Base-by-base conservation (phyloP, 306 rosid genomes). In the Begonia fuchsioides region DNA sequence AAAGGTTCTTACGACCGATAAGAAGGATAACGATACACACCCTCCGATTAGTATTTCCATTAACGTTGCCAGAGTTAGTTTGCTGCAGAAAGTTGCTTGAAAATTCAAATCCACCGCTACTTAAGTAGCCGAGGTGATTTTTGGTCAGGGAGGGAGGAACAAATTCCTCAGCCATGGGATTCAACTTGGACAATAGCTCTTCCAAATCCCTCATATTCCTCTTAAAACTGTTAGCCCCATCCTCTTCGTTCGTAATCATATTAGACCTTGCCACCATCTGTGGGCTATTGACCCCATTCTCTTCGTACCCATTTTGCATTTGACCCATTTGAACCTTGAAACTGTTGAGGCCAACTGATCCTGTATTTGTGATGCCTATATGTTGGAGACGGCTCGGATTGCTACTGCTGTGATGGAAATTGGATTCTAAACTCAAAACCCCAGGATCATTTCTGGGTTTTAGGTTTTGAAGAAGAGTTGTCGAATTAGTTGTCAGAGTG, bases 131-230 rank as follows among this genome's bases (percentile, higher is more conserved):
- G n/a, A 43, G 17, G 12, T 53, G 68, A 59, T 56, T 72, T 39
- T 79, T 83, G 40, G 72, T 55, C 14, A 72, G 79, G 1, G 94
- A 79, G 0, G 87, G 87, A 8, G 98, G 98, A 56, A 90, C 87
- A 72, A 85, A 90, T 50, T 90, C 98, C 80, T 90, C 79, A 49
- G 95, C 98, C 98, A 90, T 75, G 59, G 98, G 95, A 54, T 90
- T 90, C 81, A 90, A 55, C 83, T 90, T 85, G 9, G 95, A 85
- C 49, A 90, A 57, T 39, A 90, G 58, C n/a, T 85, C 94, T 46
- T 71, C 98, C 87, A 90, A 86, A 79, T 90, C 94, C 74, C 87
- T 85, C 82, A 90, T 90, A 35, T 85, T 92, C 14, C 69, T 65
- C 56, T 83, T 80, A 57, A 60, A 83, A 60, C 53, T 76, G 46